Evolutionary conservation across 805 yeast species (phyloP).

Genomic region (Schwanniomyces polymorphus): DNA sequence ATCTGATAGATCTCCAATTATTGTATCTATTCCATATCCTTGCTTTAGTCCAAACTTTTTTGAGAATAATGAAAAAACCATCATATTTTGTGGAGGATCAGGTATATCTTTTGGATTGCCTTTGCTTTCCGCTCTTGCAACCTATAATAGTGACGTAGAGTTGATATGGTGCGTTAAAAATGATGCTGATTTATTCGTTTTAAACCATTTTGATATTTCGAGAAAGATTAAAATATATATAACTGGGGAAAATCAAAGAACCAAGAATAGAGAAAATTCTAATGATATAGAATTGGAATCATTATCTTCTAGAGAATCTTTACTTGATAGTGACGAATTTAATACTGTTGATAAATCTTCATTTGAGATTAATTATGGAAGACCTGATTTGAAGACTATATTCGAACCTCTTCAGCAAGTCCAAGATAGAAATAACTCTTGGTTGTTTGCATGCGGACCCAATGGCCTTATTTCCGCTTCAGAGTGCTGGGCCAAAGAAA

Average conservation of each 20-base stretch:
- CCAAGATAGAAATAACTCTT: conserved; percentile 38
- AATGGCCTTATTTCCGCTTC: conserved; percentile 41
- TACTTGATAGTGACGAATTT: conserved; percentile 10
- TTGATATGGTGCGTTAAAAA: conserved; percentile 57
- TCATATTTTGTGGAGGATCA: conserved; percentile 69
- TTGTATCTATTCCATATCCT: conserved; percentile 34
- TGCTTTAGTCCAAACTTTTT: conserved; percentile 47
- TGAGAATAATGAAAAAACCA: conserved; percentile 48
- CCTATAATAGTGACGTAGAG: conserved; percentile 25
- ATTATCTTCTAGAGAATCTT: conserved; percentile 15
- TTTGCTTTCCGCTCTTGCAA: conserved; percentile 41
- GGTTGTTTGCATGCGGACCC: conserved; percentile 66
- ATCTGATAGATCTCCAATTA: conserved; percentile 8
- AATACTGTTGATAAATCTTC: not conserved
- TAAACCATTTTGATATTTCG: conserved; percentile 31
- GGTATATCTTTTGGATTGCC: conserved; percentile 69
- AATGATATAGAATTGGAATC: conserved; percentile 20
- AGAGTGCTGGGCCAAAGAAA: conserved; percentile 30
- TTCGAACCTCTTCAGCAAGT: conserved; percentile 28
- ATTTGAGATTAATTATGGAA: conserved; percentile 26
- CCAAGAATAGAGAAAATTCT: conserved; percentile 13
- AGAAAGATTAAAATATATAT: conserved; percentile 38
- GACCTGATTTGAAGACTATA: conserved; percentile 44
- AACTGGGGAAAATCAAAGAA: conserved; percentile 21
- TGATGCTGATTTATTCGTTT: conserved; percentile 46